Evolutionary conservation across 768 basidiomycete genomes (phyloP), one percentile per base, ranked within the genome.

Genomic region (Gymnopilus dilepis): DNA sequence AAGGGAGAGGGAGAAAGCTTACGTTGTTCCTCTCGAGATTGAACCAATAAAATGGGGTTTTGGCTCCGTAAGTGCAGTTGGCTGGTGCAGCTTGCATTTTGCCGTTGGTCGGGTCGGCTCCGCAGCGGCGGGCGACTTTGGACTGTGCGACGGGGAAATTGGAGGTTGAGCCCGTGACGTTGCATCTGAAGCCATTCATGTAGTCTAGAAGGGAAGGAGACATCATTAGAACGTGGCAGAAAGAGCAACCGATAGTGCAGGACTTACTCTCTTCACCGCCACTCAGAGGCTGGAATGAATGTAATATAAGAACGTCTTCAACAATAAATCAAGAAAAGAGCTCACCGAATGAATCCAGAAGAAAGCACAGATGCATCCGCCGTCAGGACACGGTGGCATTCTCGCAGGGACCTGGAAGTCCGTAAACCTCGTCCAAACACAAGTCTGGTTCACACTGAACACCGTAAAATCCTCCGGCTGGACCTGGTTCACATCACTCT

Each of bases 151-250:
- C 75, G 0, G 82, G 70, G 2, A 82, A 80, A 28, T 65, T 78
- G 2, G 86, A 86, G 0, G 81, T 84, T 2, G 85, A 77, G 31
- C 76, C 75, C 0, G 84, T 85, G 52, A 90, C 70, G 58, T 84
- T 82, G 74, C 90, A 91, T 61, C 82, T 82, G 80, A 90, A 91
- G 4, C 86, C 88, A 56, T 86, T 91, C 89, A 90, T 90, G 72
- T 89, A 91, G 68, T 85, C 86, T 86, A 55, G 61, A 6, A 37
- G 45, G 41, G 13, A 42, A 56, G 47, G 1, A 28, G 37, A 6
- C 6, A 8, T n/a, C 42, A 55, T 59, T 7, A 66, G 56, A 55
- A n/a, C 9, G 21, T 1, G 9, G 9, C 53, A n/a, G 24, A 11
- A 33, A 41, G 21, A 40, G 31, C 6, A 13, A 28, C 6, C 17